phyloP scores from a whole-genome alignment of 106 monocot genomes.

The Dioscorea alata region DNA sequence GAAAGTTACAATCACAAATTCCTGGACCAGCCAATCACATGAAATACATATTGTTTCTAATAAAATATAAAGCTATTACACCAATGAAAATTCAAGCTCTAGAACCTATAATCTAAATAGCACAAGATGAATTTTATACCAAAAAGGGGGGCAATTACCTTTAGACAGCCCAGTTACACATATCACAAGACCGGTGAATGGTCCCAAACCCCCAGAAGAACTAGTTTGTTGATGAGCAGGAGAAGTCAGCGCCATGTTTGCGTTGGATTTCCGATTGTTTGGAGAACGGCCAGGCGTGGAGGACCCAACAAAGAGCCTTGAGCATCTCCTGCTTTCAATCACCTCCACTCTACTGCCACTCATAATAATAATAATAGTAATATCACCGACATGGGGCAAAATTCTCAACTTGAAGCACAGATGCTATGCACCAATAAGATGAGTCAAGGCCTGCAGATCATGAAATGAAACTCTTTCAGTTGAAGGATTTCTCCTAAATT shows the following conservation, averaged over 20 bases:
- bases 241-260: conserved; percentile 36
- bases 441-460: neutral
- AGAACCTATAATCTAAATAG: neutral
- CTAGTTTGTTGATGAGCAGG: conserved; percentile 13
- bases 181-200: conserved; percentile 74
- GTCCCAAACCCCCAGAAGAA: conserved; percentile 13
- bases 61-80: too few relatives aligned
- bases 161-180: conserved; percentile 97
- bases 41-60: too few relatives aligned
- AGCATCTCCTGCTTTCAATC: conserved; percentile 69
- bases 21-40: too few relatives aligned
- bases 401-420: neutral
- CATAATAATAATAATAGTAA: conserved; percentile 19
- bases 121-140: neutral
- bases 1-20: too few relatives aligned
- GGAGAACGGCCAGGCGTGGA: conserved; percentile 15
- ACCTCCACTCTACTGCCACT: conserved; percentile 53
- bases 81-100: neutral
- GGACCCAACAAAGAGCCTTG: conserved; percentile 44
- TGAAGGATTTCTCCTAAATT: neutral
- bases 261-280: conserved; percentile 16
- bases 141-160: conserved; percentile 35
- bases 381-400: conserved; percentile 1
- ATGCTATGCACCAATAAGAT: neutral
- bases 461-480: neutral